A percentile compares a stretch with the other conserved stretches of the same genome.
Evolutionary conservation across 768 basidiomycete genomes (phyloP).

Genomic region (Fomitopsis serialis): DNA sequence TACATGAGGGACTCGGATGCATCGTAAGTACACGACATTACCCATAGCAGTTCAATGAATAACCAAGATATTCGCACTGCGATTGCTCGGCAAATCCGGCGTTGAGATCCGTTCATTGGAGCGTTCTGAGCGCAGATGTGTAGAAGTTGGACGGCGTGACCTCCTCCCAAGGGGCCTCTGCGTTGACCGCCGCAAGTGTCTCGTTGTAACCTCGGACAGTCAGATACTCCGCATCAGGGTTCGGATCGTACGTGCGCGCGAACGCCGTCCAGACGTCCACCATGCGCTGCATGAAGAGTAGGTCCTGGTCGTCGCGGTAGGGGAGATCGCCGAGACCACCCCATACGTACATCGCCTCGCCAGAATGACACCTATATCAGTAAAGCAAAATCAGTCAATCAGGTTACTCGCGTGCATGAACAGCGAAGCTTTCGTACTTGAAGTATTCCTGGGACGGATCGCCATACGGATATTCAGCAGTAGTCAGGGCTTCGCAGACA

Average conservation of each 20-base stretch:
- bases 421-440: too few species aligned
- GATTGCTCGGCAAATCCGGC: conserved; percentile 27
- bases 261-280: conserved; percentile 44
- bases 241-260: conserved; percentile 42
- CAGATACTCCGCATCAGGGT: conserved; percentile 37
- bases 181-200: conserved; percentile 24
- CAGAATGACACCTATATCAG: conserved; percentile 24
- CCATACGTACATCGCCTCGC: conserved; percentile 27
- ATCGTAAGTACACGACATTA: neutral
- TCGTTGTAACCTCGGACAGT: conserved; percentile 35
- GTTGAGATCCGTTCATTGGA: conserved; percentile 29
- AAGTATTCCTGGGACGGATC: conserved; percentile 45
- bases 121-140: conserved; percentile 25
- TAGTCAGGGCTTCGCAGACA: conserved; percentile 38
- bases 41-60: conserved; percentile 2
- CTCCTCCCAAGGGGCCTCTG: conserved; percentile 29
- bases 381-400: too few species aligned
- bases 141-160: conserved; percentile 23
- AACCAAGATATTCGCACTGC: conserved; percentile 33
- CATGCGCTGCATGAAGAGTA: conserved; percentile 37
- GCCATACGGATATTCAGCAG: conserved; percentile 37
- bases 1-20: too few species aligned
- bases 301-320: conserved; percentile 42
- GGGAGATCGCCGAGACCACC: conserved; percentile 27
- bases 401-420: too few species aligned